Evolutionary conservation across 495 filamentous ascomycete genomes (phyloP).

Genomic region (Wilcoxina mikolae): DNA sequence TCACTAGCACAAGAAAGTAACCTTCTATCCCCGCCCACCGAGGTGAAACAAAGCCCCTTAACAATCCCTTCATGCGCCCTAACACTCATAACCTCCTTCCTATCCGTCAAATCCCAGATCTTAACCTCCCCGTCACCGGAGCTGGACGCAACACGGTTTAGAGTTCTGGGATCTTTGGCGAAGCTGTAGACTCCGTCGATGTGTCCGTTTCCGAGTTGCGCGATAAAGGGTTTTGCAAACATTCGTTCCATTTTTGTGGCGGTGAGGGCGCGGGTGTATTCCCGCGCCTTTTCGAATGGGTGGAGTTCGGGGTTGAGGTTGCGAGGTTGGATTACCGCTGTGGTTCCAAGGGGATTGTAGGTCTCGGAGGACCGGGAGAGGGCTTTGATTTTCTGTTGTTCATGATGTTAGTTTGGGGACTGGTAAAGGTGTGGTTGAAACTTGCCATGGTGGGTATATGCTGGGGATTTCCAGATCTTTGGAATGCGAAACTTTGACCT

Average conservation of each 20-base stretch:
- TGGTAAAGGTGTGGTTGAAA: too few relatives aligned
- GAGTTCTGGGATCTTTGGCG: conserved; percentile 52
- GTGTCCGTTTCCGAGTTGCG: conserved; percentile 75
- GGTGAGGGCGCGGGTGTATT: conserved; percentile 81
- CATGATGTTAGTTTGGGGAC: neutral
- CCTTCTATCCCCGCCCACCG: conserved; percentile 44
- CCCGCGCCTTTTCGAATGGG: conserved; percentile 85
- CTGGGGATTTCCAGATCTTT: too few relatives aligned
- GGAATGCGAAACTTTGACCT: too few relatives aligned
- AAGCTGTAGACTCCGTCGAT: conserved; percentile 79
- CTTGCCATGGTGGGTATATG: too few relatives aligned
- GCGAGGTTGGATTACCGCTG: conserved; percentile 55
- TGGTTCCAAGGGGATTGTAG: conserved; percentile 63
- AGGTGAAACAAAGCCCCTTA: conserved; percentile 77
- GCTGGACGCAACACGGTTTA: conserved; percentile 61
- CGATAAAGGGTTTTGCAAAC: conserved; percentile 87
- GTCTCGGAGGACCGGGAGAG: conserved; percentile 63
- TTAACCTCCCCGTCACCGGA: conserved; percentile 81
- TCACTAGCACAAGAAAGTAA: conserved; percentile 84
- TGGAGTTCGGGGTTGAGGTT: conserved; percentile 88
- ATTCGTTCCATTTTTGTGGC: conserved; percentile 89
- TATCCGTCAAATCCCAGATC: conserved; percentile 74
- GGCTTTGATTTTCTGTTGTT: conserved; percentile 72
- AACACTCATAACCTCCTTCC: conserved; percentile 65
- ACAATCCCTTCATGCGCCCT: conserved; percentile 79